phyloP scores from a whole-genome alignment of 768 basidiomycete species.

The Hysterangium stoloniferum region DNA sequence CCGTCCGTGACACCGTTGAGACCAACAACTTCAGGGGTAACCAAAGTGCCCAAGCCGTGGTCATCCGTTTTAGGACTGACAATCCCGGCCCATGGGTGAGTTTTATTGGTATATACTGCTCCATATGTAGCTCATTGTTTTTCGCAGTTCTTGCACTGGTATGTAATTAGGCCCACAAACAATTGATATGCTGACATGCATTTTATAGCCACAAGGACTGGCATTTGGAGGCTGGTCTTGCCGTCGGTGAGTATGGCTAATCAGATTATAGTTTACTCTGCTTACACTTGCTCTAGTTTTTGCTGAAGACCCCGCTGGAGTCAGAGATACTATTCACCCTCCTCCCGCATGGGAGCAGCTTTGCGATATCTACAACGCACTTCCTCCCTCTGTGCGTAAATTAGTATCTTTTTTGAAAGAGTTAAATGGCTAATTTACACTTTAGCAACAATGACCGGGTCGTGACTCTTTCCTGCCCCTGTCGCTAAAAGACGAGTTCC shows the following conservation, averaged over 20 bases:
- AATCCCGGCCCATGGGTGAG: constrained; percentile 55
- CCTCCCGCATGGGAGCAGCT: constrained; percentile 29
- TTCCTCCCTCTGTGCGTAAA: too few species aligned
- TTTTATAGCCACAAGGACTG: constrained; percentile 34
- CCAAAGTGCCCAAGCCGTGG: constrained; percentile 24
- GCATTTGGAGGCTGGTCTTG: constrained; percentile 35
- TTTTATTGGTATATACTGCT: constrained; percentile 18
- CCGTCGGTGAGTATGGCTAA: constrained; percentile 17
- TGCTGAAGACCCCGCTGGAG: constrained; percentile 29
- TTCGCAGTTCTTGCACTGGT: constrained; percentile 33
- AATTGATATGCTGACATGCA: background rate
- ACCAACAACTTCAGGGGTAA: constrained; percentile 29
- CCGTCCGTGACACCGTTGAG: constrained; percentile 49
- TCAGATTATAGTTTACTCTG: background rate
- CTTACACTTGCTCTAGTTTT: constrained; percentile 25
- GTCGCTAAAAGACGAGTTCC: too few species aligned
- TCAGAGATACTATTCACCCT: constrained; percentile 7
- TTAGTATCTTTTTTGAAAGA: background rate
- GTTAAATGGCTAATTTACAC: too few species aligned
- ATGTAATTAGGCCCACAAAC: background rate
- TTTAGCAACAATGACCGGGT: too few species aligned
- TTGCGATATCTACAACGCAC: constrained; percentile 29
- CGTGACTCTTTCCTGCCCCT: too few species aligned
- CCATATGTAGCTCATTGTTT: too few species aligned
- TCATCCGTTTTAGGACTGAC: constrained; percentile 54